phyloP scores from a whole-genome alignment of 148 eudicot genomes.

The Heliosperma pusillum region DNA sequence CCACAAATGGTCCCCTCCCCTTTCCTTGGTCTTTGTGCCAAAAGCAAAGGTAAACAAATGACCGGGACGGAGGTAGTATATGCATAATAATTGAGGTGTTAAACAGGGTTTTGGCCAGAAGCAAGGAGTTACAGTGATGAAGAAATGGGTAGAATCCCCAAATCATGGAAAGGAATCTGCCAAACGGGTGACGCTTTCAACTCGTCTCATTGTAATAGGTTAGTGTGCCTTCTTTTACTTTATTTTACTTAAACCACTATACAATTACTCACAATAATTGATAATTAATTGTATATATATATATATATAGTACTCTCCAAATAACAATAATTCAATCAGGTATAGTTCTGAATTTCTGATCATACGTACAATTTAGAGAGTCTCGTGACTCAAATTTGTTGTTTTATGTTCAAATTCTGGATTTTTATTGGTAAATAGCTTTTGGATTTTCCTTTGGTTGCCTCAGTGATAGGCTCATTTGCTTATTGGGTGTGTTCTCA shows the following conservation, averaged over 20 bases:
- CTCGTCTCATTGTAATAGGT: constrained; percentile 78
- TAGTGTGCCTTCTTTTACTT: constrained; percentile 12
- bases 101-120: constrained; percentile 84
- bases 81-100: neutral
- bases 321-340: neutral
- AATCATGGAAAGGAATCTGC: constrained; percentile 85
- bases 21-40: no score
- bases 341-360: constrained; percentile 7
- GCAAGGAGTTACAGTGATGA: constrained; percentile 70
- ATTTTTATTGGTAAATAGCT: neutral
- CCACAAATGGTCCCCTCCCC: no score
- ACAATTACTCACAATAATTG: neutral
- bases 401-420: constrained; percentile 4
- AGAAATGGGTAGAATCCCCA: constrained; percentile 72
- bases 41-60: no score
- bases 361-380: neutral
- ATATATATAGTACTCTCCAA: no score
- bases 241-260: neutral
- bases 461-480: constrained; percentile 2
- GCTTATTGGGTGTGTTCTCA: constrained; percentile 17
- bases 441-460: constrained; percentile 1
- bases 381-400: constrained; percentile 26
- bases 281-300: no score
- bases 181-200: constrained; percentile 67
- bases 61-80: no score